Base-by-base conservation (phyloP, 805 yeast genomes). In the Candida tibetensis region DNA sequence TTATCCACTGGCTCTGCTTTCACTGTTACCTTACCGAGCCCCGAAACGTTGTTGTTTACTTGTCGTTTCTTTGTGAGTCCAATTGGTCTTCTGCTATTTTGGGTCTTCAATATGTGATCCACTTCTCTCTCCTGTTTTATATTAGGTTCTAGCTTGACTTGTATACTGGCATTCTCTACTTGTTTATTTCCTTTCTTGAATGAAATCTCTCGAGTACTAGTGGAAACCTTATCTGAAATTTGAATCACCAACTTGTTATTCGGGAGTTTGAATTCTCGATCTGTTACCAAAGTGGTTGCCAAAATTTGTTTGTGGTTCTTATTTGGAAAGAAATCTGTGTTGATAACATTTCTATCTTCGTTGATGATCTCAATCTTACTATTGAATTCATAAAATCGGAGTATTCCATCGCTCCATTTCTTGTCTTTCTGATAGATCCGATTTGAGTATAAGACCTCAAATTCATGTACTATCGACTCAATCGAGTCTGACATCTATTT, bases 331-430 rank as follows among this genome's bases (percentile, higher is more conserved):
- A 68, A 61, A 47, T 69, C 72, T 15, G 64, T 42, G 23, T 55
- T 54, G 25, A 69, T 55, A 39, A 71, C 47, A 22, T 55, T 51
- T 16, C 55, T 57, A 16, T 60, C 60, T 12, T 62, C 70, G 42
- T 66, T 67, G 34, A 52, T 57, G 15, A 76, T 53, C 36, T 72
- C 71, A 8, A 76, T 39, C 47, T 75, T 74, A 30, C 68, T 67
- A 52, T 77, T 77, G 47, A 74, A 63, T 45, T 66, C 68, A 50
- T 71, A 77, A 50, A 58, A 64, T 39, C 62, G 61, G 37, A 76
- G 49, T 8, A 49, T 58, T 1, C 81, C 81, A 47, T 77, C 82
- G 39, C 61, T 61, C 81, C 81, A 77, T 41, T 57, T 57, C 48
- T 76, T 75, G 32, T 62, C 66, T 41, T 67, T 73, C 48, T 77